Evolutionary conservation across 306 rosid genomes (phyloP), one percentile per base, ranked within the genome.

Genomic region (Alnus glutinosa): DNA sequence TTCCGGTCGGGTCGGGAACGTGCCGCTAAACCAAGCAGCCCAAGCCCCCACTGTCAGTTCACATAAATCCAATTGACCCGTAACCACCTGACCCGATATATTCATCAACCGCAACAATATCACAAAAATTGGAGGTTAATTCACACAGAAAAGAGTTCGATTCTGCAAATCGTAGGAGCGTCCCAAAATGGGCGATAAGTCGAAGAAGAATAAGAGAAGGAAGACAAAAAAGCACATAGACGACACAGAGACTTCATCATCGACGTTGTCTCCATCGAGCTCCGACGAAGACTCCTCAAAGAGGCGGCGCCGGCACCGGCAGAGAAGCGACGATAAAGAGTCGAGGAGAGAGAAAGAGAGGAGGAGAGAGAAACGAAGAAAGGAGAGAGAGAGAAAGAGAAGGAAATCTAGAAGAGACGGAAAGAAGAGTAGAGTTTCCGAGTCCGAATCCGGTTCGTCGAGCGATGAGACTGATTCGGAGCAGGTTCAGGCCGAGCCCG

Each of bases 221-320:
- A 85, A 82, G 87, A 83, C 82, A n/a, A 90, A 82, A 84, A 85
- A 83, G 81, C 89, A 83, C 15, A 34, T 48, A 0, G 86, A 63
- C 8, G 91, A 84, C 46, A 55, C 92, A 0, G 62, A 85, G 5
- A 42, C 89, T 28, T 83, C 91, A 11, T 77, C 89, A 7, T 77
- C 89, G 5, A 77, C 84, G 1, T 36, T 15, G 28, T 80, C 90
- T 61, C 61, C 88, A 14, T 83, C 89, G 42, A 73, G 82, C 68
- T 86, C 87, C 23, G 89, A 85, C 15, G 87, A 85, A 51, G 89
- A 34, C 62, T 86, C 96, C 74, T 85, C 94, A 0, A 78, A 48
- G 78, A 75, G 89, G 66, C 88, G 87, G 32, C 86, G 79, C 16
- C 89, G 83, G 51, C 90, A 82, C 70, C 86, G 90, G 10, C 90